A percentile compares a stretch with the other conserved stretches of the same genome.
Conservation (phyloP, 371 early-diverging fungal genomes). For the Chytridium lagenaria region DNA sequence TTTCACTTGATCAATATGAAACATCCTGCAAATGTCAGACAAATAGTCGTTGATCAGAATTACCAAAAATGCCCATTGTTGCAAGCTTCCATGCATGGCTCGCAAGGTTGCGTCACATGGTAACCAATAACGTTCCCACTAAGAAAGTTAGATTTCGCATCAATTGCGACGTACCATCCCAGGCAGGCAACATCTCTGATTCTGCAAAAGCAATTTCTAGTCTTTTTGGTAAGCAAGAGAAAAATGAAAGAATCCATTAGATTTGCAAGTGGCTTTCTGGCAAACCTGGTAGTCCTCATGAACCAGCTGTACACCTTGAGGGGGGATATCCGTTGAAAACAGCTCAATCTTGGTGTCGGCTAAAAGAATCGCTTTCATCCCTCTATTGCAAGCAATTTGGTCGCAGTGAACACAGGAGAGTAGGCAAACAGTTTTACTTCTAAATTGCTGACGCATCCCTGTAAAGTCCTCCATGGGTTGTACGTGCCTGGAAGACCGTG, state of each 20-base stretch:
- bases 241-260: background rate
- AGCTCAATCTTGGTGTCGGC: slow-evolving; percentile 75
- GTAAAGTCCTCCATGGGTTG: background rate
- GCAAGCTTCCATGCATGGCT: slow-evolving; percentile 79
- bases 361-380: slow-evolving; percentile 88
- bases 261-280: no score
- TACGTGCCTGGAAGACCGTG: background rate
- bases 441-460: background rate
- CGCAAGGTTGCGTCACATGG: slow-evolving; percentile 86
- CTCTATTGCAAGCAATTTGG: slow-evolving; percentile 63
- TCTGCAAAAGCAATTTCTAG: slow-evolving; percentile 87
- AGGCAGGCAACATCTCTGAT: slow-evolving; percentile 94
- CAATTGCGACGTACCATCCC: slow-evolving; percentile 68
- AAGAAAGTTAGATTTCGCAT: background rate
- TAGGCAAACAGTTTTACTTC: background rate
- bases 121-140: slow-evolving; percentile 49
- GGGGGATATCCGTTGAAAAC: slow-evolving; percentile 85
- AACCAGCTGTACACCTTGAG: slow-evolving; percentile 80
- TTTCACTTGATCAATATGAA: slow-evolving; percentile 38
- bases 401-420: background rate
- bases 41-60: background rate
- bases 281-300: slow-evolving; percentile 77
- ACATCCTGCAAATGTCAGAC: slow-evolving; percentile 73
- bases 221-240: no score
- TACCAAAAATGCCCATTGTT: slow-evolving; percentile 68